A percentile compares a stretch with the other conserved stretches of the same genome.
These are phyloP conservation scores for Ehretia macrophylla DNA, from an alignment of 257 asterid genomes.

Conservation along the genomic window DNA sequence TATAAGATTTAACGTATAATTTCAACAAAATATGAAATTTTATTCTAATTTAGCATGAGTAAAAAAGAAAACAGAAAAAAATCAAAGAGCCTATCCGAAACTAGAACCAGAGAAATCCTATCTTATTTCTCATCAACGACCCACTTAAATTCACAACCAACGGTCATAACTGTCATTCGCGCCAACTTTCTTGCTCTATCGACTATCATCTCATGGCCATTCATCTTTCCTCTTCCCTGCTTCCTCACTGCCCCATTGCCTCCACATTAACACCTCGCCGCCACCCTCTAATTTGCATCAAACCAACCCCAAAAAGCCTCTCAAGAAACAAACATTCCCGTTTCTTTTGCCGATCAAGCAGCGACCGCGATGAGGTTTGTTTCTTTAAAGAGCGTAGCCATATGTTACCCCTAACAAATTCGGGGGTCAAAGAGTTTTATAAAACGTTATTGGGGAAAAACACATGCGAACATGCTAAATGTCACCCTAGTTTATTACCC, in stretches of 20 bases:
- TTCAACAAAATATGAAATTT: too few species aligned
- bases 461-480: too few species aligned
- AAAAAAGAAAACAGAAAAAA: not conserved
- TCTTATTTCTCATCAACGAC: constrained; percentile 22
- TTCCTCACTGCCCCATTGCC: constrained; percentile 16
- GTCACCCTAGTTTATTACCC: too few species aligned
- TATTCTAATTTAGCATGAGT: too few species aligned
- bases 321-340: constrained; percentile 17
- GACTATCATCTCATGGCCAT: too few species aligned
- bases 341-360: constrained; percentile 43
- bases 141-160: constrained; percentile 20
- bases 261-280: not conserved
- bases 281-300: constrained; percentile 11
- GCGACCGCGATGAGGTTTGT: constrained; percentile 46
- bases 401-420: too few species aligned
- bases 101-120: constrained; percentile 56
- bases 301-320: constrained; percentile 20
- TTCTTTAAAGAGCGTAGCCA: too few species aligned
- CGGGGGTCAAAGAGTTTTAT: too few species aligned
- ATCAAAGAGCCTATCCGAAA: not conserved
- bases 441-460: too few species aligned
- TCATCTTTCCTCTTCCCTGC: constrained; percentile 17
- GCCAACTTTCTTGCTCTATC: too few species aligned
- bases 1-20: too few species aligned
- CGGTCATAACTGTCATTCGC: constrained; percentile 37